Conservation (phyloP, 2,329 filamentous ascomycete genomes). For the Teratosphaeria epicoccoides region DNA sequence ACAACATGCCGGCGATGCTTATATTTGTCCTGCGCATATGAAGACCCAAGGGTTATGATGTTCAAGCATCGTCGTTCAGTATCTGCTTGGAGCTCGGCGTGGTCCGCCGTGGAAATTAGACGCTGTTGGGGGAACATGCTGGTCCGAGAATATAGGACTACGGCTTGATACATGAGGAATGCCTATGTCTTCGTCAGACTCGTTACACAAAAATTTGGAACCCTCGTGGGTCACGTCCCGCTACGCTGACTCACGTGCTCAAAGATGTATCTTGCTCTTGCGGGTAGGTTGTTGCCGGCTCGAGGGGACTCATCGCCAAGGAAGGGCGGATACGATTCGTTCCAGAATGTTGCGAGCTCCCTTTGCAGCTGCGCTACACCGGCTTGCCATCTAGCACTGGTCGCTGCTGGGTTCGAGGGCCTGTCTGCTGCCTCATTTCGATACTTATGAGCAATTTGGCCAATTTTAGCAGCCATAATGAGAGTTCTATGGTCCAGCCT, state of each 20-base stretch:
- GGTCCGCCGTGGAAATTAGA: conserved; percentile 28
- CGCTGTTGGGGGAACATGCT: conserved; percentile 43
- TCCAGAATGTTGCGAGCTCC: conserved; percentile 22
- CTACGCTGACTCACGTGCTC: conserved; percentile 32
- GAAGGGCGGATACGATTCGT: conserved; percentile 16
- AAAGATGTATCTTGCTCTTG: conserved; percentile 22
- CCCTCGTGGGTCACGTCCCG: neutral
- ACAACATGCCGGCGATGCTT: conserved; percentile 37
- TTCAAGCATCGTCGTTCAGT: conserved; percentile 35
- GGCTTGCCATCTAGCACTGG: conserved; percentile 18
- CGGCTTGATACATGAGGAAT: conserved; percentile 37
- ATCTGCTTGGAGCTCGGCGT: conserved; percentile 26
- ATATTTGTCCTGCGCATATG: conserved; percentile 29
- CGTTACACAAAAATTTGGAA: conserved; percentile 11
- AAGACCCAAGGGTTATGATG: conserved; percentile 36
- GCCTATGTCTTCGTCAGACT: conserved; percentile 22
- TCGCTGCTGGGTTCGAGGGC: conserved; percentile 10
- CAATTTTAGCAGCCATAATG: conserved; percentile 35
- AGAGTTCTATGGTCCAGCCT: conserved; percentile 37
- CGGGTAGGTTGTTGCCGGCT: conserved; percentile 23
- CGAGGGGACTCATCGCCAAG: conserved; percentile 12
- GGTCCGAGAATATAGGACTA: conserved; percentile 43
- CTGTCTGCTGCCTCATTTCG: conserved; percentile 23
- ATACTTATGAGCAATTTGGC: conserved; percentile 32
- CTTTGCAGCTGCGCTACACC: conserved; percentile 16